Base-by-base conservation (phyloP, 495 filamentous ascomycete genomes). In the Aspergillus olivimuriae region DNA sequence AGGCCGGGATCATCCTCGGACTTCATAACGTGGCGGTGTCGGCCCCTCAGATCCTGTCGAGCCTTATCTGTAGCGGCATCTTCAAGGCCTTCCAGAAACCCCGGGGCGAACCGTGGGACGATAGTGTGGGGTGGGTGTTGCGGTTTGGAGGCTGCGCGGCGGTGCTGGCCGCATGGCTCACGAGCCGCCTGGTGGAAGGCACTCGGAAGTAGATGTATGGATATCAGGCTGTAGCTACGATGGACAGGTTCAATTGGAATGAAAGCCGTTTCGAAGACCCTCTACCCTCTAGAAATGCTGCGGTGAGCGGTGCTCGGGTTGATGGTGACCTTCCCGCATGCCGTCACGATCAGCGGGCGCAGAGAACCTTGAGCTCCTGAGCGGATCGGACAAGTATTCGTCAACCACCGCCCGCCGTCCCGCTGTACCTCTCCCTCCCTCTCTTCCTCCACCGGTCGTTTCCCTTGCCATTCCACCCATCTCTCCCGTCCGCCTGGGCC, bases 1-100 rank as follows among this genome's bases (percentile, higher is more conserved):
- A 94, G 63, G 89, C 89, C 1, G 89, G 89, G 11, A 85, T 95
- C 17, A 82, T 95, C 23, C 72, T 95, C 2, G 89, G 89, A 2
- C 82, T 95, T 17, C 89, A 95, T 65, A 95, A 95, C 59, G 88
- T 95, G 61, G 83, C 89, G 19, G 80, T 95, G 46, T 84, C 87
- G 0, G 77, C 88, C 16, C 89, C 89, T 11, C 89, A 95, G 61
- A 86, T 94, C 41, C 75, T 95, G 26, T 87, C 89, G 12, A 94
- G 88, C 35, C 62, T 95, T 21, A 76, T 81, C 4, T 87, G 83
- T 47, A 87, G 82, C 59, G 73, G 81, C 37, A 86, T 95, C 41
- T 95, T 95, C 67, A 78, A 76, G 48, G 60, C 75, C 20, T 74
- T 87, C 52, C 89, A 95, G 63, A 92, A 90, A 61, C 86, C 85